Base-by-base conservation (phyloP, 208 protist genomes). In the Acanthamoeba rhysodes region DNA sequence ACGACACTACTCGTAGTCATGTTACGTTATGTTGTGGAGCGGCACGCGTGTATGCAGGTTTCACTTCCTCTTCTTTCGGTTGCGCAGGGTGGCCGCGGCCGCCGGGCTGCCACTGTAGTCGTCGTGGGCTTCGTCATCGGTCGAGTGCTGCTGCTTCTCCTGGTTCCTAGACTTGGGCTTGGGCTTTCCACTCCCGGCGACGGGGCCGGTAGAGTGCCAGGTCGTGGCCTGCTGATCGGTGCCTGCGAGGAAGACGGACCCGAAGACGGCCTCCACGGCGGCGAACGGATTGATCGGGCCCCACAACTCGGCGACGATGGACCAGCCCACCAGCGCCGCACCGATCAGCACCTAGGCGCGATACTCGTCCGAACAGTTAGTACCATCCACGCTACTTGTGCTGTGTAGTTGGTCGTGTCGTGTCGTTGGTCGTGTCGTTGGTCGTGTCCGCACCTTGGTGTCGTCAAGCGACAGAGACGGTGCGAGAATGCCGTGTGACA, bases 41-140 rank as follows among this genome's bases (percentile, higher is more conserved):
- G n/a, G n/a, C n/a, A n/a, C n/a, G n/a, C n/a, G n/a, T n/a, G n/a
- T n/a, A n/a, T n/a, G n/a, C n/a, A n/a, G n/a, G n/a, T n/a, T n/a
- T 82, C 37, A 82, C 34, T 53, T 82, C 37, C 41, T 82, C 72
- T 82, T 82, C 41, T 82, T 82, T 1, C 72, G n/a, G 72, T 82
- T 82, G 41, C 72, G 72, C 4, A 82, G 72, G 2, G 18, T 22
- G 20, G 32, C 27, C 3, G 34, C 18, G n/a, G n/a, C n/a, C 34
- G 72, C 9, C 8, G 8, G 48, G 64, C 7, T 34, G n/a, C 7
- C 64, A 27, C 4, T 8, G n/a, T 16, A 14, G 34, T 37, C 64
- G 27, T 34, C 72, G 1, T 78, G n/a, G 27, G 18, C 70, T 7
- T 82, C 72, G 37, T 50, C 72, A 6, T 37, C 37, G 41, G 29